phyloP scores from a whole-genome alignment of 345 rosid genomes.

The Linum trigynum region DNA sequence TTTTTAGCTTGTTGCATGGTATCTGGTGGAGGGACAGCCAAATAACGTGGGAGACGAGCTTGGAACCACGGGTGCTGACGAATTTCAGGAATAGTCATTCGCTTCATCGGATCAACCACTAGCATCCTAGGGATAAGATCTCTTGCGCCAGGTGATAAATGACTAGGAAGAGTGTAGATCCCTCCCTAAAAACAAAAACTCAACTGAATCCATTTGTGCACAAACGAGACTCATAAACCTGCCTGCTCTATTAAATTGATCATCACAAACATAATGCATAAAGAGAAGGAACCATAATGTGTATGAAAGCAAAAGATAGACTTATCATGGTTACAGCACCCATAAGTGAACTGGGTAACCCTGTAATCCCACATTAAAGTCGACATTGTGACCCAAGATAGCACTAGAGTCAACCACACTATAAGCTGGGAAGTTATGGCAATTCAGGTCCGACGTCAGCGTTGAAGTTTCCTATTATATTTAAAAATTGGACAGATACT shows the following conservation, averaged over 20 bases:
- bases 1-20: slow-evolving; percentile 67
- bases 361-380: too few species aligned
- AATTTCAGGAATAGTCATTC: slow-evolving; percentile 82
- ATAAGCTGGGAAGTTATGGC: too few species aligned
- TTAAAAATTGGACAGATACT: too few species aligned
- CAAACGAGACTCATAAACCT: not conserved
- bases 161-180: slow-evolving; percentile 91
- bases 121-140: slow-evolving; percentile 94
- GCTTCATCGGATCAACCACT: slow-evolving; percentile 83
- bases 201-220: not conserved
- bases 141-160: slow-evolving; percentile 79
- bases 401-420: too few species aligned
- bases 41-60: slow-evolving; percentile 71
- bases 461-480: too few species aligned
- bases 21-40: slow-evolving; percentile 84
- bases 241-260: not conserved
- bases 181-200: slow-evolving; percentile 44
- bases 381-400: too few species aligned
- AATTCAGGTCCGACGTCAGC: too few species aligned
- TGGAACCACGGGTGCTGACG: slow-evolving; percentile 92
- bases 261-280: not conserved
- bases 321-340: not conserved
- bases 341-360: not conserved
- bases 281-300: not conserved
- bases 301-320: too few species aligned